These are phyloP conservation scores for Phialemoniopsis sp. DNA, from an alignment of 2,329 filamentous ascomycete species.

Conservation along the genomic window DNA sequence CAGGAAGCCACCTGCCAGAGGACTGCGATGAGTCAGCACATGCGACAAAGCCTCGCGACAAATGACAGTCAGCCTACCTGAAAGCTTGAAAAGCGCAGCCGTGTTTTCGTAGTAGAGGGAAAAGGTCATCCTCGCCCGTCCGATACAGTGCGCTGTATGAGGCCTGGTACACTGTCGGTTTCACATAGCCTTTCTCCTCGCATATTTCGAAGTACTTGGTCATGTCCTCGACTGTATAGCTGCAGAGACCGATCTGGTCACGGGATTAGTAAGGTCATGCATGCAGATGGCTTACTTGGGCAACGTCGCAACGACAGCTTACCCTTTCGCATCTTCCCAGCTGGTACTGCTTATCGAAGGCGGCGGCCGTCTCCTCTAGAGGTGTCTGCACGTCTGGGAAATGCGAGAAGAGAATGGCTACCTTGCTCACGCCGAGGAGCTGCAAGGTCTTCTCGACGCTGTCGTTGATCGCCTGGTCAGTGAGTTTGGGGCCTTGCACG, in stretches of 20 bases:
- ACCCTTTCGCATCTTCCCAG: slow-evolving; percentile 21
- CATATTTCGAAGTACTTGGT: slow-evolving; percentile 19
- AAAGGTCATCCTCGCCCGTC: slow-evolving; percentile 5
- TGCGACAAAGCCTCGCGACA: too few species aligned
- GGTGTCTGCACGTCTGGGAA: slow-evolving; percentile 19
- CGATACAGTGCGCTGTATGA: slow-evolving; percentile 27
- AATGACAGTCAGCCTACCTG: background rate
- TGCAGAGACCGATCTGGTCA: slow-evolving; percentile 23
- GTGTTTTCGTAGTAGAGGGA: slow-evolving; percentile 10
- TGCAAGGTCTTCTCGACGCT: slow-evolving; percentile 7
- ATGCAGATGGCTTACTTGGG: background rate
- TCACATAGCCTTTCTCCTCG: slow-evolving; percentile 17
- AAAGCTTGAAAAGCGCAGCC: slow-evolving; percentile 4
- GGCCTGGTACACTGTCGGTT: slow-evolving; percentile 27
- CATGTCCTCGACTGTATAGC: slow-evolving; percentile 20
- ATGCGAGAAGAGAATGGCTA: slow-evolving; percentile 14
- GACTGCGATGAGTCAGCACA: slow-evolving; percentile 1
- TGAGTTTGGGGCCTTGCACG: background rate
- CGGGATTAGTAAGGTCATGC: background rate
- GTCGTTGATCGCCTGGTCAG: slow-evolving; percentile 1
- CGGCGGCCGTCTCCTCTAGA: slow-evolving; percentile 18
- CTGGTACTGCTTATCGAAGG: slow-evolving; percentile 23
- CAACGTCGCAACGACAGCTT: background rate
- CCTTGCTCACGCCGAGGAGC: slow-evolving; percentile 3
- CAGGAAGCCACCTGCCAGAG: slow-evolving; percentile 12